A percentile compares a stretch with the other conserved stretches of the same genome.
Evolutionary conservation across 306 rosid genomes (phyloP).

Genomic region (peach (Prunus persica)): Prunus_persica_NCBIv2 NC_034011.1:20420501-20421000

Average conservation of each 20-base stretch:
- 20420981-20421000: slow-evolving; percentile 21
- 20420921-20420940: slow-evolving; percentile 58
- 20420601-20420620: slow-evolving; percentile 81
- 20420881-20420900: slow-evolving; percentile 93
- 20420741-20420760: slow-evolving; percentile 65
- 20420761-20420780: slow-evolving; percentile 2
- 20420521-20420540: slow-evolving; percentile 85
- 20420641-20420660: slow-evolving; percentile 87
- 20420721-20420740: slow-evolving; percentile 98
- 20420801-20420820: slow-evolving; percentile 24
- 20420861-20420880: slow-evolving; percentile 85
- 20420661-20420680: slow-evolving; percentile 95
- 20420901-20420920: slow-evolving; percentile 97
- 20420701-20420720: slow-evolving; percentile 88
- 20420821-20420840: slow-evolving; percentile 80
- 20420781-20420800: slow-evolving; percentile 10
- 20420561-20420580: slow-evolving; percentile 8
- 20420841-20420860: slow-evolving; percentile 88
- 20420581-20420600: slow-evolving; percentile 25
- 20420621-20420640: slow-evolving; percentile 92
- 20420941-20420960: neutral
- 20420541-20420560: slow-evolving; percentile 10
- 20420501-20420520: slow-evolving; percentile 82
- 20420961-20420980: slow-evolving; percentile 12
- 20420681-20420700: slow-evolving; percentile 97